Percentiles rank a stretch among this genome's conserved stretches.
Conservation (phyloP, 208 protist genomes). For the Polymyxa betae region DNA sequence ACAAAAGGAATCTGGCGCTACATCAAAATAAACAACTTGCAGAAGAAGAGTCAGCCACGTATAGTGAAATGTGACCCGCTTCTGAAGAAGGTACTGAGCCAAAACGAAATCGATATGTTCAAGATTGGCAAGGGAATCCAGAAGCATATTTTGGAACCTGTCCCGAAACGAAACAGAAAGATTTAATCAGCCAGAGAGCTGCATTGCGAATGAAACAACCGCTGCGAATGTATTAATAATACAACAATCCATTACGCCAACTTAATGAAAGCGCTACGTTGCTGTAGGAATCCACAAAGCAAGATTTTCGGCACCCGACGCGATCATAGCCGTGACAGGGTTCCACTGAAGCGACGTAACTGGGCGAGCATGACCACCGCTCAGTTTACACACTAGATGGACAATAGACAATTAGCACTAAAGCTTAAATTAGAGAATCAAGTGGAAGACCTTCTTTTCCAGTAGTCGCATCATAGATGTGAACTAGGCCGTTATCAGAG, state of each 20-base stretch:
- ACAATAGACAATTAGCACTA: background rate
- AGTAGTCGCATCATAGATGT: background rate
- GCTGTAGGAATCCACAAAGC: slow-evolving; percentile 8
- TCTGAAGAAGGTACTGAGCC: background rate
- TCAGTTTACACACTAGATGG: background rate
- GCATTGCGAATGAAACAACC: no score
- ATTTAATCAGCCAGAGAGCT: no score
- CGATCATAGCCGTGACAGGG: background rate
- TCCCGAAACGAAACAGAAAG: background rate
- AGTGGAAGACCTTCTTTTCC: background rate
- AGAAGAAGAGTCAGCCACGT: background rate
- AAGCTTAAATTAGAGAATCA: background rate
- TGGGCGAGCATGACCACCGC: background rate
- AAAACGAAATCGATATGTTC: background rate
- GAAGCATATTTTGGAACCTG: background rate
- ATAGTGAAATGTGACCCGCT: background rate
- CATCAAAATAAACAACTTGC: background rate
- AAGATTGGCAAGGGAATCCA: background rate
- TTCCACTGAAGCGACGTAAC: background rate
- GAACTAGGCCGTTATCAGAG: background rate
- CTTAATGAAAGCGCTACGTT: no score
- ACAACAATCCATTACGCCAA: no score
- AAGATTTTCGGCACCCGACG: background rate
- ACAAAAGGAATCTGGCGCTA: background rate
- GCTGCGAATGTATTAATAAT: no score